phyloP scores from a whole-genome alignment of 177 flowering plant species.

The Telopea speciosissima region DNA sequence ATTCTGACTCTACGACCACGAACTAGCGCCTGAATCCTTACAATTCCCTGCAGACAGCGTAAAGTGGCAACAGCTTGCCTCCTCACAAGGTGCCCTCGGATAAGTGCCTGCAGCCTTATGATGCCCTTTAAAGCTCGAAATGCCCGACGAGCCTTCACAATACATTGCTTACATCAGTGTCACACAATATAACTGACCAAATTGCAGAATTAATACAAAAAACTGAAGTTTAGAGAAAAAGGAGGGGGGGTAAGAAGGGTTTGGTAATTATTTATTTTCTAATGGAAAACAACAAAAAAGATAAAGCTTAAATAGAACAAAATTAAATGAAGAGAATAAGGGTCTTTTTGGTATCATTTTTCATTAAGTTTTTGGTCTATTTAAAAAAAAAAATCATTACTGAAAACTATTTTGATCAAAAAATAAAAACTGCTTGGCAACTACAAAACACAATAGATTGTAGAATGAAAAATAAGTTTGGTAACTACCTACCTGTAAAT shows the following conservation, averaged over 20 bases:
- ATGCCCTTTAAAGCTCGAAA: slow-evolving; percentile 88
- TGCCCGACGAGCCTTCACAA: slow-evolving; percentile 82
- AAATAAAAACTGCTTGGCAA: too few species aligned
- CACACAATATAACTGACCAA: background rate
- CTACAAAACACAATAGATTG: too few species aligned
- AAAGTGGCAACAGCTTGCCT: slow-evolving; percentile 87
- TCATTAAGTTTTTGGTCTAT: too few species aligned
- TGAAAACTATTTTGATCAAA: too few species aligned
- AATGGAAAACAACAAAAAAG: too few species aligned
- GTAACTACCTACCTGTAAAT: too few species aligned
- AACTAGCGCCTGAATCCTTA: slow-evolving; percentile 61
- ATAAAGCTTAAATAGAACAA: too few species aligned
- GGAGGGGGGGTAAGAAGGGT: background rate
- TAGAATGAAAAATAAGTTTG: too few species aligned
- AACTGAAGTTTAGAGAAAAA: background rate
- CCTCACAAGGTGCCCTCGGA: slow-evolving; percentile 91
- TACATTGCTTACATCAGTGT: background rate
- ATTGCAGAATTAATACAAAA: background rate
- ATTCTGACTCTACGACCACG: background rate
- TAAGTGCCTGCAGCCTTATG: slow-evolving; percentile 87
- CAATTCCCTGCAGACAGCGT: slow-evolving; percentile 52
- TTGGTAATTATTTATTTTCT: too few species aligned
- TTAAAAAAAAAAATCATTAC: too few species aligned
- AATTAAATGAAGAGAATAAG: too few species aligned
- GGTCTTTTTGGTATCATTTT: too few species aligned